Evolutionary conservation across 805 yeast species (phyloP).

Genomic region (Saccharomyces jurei): DNA sequence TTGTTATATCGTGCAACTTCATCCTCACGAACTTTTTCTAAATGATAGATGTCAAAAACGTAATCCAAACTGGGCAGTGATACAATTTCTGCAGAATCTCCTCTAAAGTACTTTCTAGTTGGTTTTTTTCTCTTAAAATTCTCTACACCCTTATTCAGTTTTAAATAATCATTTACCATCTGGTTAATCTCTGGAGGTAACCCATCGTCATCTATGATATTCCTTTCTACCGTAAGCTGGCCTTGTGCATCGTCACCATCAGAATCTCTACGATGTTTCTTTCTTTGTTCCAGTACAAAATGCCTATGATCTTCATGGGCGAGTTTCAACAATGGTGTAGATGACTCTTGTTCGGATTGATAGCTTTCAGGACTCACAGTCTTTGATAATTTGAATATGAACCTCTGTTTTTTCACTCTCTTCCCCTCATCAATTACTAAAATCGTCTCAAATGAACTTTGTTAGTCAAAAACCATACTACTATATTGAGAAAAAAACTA

Average conservation of each 20-base stretch:
- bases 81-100: conserved; percentile 9
- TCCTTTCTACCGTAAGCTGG: neutral
- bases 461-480: neutral
- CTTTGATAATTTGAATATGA: conserved; percentile 41
- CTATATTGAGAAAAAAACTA: neutral
- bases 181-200: conserved; percentile 61
- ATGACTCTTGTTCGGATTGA: conserved; percentile 18
- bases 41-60: conserved; percentile 83
- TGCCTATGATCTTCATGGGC: conserved; percentile 19
- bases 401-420: conserved; percentile 27
- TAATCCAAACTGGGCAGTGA: conserved; percentile 47
- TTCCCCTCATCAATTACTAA: conserved; percentile 30
- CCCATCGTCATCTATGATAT: conserved; percentile 13
- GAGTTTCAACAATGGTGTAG: conserved; percentile 24
- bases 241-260: conserved; percentile 5
- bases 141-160: conserved; percentile 27
- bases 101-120: conserved; percentile 16
- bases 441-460: neutral
- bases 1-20: conserved; percentile 28
- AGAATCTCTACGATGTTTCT: conserved; percentile 21
- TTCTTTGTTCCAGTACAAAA: conserved; percentile 26
- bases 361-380: conserved; percentile 34
- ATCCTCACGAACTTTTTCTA: conserved; percentile 56
- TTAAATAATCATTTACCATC: conserved; percentile 59
- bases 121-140: conserved; percentile 18